These are phyloP conservation scores for Lasiosphaeria miniovina DNA, from an alignment of 495 filamentous ascomycete genomes.

Conservation along the genomic window DNA sequence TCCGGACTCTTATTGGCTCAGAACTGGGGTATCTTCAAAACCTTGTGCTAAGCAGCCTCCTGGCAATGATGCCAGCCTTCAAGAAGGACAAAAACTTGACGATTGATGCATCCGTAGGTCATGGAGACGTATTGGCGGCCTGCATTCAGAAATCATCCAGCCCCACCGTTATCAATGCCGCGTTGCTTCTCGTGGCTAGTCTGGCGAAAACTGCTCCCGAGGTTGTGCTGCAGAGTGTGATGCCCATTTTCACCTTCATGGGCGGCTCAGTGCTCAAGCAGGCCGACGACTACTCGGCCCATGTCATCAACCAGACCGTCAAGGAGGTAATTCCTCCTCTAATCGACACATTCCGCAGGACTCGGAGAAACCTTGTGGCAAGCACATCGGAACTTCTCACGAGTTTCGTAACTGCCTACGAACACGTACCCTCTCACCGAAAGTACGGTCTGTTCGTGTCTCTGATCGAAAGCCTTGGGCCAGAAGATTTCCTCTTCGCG, in stretches of 20 bases:
- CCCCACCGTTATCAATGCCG: conserved; percentile 86
- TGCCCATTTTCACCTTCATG: conserved; percentile 99
- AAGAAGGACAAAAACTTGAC: conserved; percentile 57
- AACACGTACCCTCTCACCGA: conserved; percentile 85
- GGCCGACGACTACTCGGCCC: conserved; percentile 91
- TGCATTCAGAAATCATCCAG: conserved; percentile 85
- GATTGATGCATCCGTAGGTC: conserved; percentile 71
- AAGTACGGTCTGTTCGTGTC: conserved; percentile 76
- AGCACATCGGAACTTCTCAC: conserved; percentile 81
- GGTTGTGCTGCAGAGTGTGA: conserved; percentile 87
- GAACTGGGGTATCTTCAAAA: conserved; percentile 85
- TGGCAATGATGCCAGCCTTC: conserved; percentile 72
- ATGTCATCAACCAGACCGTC: conserved; percentile 87
- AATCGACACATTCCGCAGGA: conserved; percentile 77
- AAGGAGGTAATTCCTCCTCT: conserved; percentile 85
- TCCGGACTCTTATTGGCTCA: conserved; percentile 64
- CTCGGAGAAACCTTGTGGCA: conserved; percentile 69
- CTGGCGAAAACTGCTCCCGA: conserved; percentile 83
- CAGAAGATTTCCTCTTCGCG: conserved; percentile 75
- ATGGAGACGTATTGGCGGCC: conserved; percentile 83
- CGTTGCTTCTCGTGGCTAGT: conserved; percentile 80
- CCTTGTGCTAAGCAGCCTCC: conserved; percentile 69
- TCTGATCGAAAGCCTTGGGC: conserved; percentile 75
- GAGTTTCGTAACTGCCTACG: conserved; percentile 91
- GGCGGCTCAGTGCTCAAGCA: conserved; percentile 81